A percentile compares a stretch with the other conserved stretches of the same genome.
phyloP scores from a whole-genome alignment of 1,284 basidiomycete species.

The Psilocybe mexicana region DNA sequence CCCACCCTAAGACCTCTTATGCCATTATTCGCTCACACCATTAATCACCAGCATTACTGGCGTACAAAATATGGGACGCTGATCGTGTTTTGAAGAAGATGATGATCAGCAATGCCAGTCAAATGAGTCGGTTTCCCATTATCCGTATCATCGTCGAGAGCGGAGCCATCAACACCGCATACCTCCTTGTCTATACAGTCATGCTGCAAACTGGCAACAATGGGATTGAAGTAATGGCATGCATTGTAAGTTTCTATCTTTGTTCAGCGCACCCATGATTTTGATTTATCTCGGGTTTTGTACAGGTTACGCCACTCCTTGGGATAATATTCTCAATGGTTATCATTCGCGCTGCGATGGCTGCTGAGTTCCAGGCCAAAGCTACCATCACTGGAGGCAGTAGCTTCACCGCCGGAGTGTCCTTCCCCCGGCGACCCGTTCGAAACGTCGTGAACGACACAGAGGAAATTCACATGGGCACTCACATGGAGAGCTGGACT shows the following conservation, averaged over 20 bases:
- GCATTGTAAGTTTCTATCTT: slow-evolving; percentile 11
- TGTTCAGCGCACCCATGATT: not conserved
- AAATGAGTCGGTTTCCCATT: slow-evolving; percentile 9
- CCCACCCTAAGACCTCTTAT: not conserved
- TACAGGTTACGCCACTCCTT: not conserved
- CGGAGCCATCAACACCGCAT: slow-evolving; percentile 14
- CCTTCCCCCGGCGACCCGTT: not conserved
- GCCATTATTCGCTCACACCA: not conserved
- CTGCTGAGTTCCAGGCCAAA: not conserved
- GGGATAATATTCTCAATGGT: not conserved
- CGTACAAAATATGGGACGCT: slow-evolving; percentile 14
- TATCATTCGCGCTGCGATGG: not conserved
- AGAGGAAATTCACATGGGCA: not conserved
- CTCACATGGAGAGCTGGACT: not conserved
- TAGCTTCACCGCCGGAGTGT: not conserved
- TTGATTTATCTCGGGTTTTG: not conserved
- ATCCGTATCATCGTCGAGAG: slow-evolving; percentile 14
- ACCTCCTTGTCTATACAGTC: slow-evolving; percentile 14
- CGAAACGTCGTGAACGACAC: not conserved
- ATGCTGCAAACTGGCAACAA: slow-evolving; percentile 12
- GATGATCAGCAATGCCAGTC: not conserved
- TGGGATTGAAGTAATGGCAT: slow-evolving; percentile 12
- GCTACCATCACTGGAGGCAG: not conserved
- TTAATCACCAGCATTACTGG: slow-evolving; percentile 5
- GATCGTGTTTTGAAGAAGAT: slow-evolving; percentile 4